Evolutionary conservation across 2,329 filamentous ascomycete species (phyloP).

Genomic region (Lecanoromycetidae sp.): DNA sequence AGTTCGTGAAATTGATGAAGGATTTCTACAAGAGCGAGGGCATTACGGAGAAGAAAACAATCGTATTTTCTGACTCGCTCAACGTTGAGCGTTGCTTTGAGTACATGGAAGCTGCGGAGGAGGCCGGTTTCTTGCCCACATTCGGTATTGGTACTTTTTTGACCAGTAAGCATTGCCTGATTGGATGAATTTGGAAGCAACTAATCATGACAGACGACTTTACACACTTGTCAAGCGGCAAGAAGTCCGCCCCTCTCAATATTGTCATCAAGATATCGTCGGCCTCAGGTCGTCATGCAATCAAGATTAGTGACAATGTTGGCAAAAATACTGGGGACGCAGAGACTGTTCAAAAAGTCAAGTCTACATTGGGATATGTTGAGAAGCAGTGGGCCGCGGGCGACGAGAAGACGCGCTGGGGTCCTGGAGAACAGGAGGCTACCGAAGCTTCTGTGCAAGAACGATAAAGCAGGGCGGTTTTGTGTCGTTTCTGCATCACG

Average conservation of each 20-base stretch:
- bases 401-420: constrained; percentile 51
- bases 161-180: constrained; percentile 47
- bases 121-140: constrained; percentile 66
- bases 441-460: background rate
- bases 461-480: too few species aligned
- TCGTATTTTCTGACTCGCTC: constrained; percentile 92
- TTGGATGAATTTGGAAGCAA: background rate
- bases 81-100: constrained; percentile 83
- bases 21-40: constrained; percentile 66
- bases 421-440: background rate
- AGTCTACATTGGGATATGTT: constrained; percentile 71
- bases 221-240: constrained; percentile 53
- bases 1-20: constrained; percentile 67
- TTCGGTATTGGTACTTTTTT: constrained; percentile 95
- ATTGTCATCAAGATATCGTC: constrained; percentile 96
- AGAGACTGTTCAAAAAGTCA: constrained; percentile 66
- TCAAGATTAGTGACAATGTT: constrained; percentile 88
- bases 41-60: constrained; percentile 68
- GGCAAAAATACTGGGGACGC: constrained; percentile 91
- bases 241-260: constrained; percentile 83
- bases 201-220: constrained; percentile 58
- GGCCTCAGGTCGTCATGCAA: constrained; percentile 64
- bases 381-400: constrained; percentile 75
- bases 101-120: constrained; percentile 75
- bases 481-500: too few species aligned